Conservation (phyloP, 2,329 filamentous ascomycete species). For the Talaromyces sp. region DNA sequence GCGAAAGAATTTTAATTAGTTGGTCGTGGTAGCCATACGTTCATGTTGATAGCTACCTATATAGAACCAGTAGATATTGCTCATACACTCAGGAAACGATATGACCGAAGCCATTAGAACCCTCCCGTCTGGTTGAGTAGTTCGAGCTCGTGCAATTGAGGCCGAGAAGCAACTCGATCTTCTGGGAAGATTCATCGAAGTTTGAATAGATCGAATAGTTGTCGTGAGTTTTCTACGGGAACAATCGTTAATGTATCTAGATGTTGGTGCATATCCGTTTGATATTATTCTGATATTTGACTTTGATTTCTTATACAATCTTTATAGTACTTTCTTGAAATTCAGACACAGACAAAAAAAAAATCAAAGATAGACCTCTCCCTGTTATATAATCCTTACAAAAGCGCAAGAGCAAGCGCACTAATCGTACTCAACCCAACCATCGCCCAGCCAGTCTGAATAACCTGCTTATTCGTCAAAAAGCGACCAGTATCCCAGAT, state of each 20-base stretch:
- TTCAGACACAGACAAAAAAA: neutral
- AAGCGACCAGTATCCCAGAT: conserved; percentile 64
- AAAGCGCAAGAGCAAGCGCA: conserved; percentile 48
- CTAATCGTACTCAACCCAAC: conserved; percentile 55
- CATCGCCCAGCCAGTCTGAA: conserved; percentile 62
- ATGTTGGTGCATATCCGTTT: neutral
- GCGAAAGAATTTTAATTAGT: neutral
- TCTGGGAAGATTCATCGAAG: no score
- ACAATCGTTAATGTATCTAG: no score
- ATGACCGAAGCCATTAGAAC: no score
- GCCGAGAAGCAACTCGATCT: no score
- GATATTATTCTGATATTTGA: neutral
- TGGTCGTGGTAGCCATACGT: neutral
- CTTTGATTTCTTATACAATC: neutral
- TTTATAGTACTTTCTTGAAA: neutral
- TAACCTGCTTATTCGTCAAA: conserved; percentile 63
- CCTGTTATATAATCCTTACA: conserved; percentile 31
- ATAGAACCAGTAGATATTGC: no score
- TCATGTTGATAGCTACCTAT: no score
- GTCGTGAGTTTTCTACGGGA: no score
- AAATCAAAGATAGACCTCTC: conserved; percentile 25
- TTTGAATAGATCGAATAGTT: no score
- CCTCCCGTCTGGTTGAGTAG: no score
- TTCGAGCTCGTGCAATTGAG: no score
- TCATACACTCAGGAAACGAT: no score